Percentiles rank a stretch among this genome's conserved stretches.
Conservation (phyloP, 345 rosid genomes). For the Rhizophora apiculata region DNA sequence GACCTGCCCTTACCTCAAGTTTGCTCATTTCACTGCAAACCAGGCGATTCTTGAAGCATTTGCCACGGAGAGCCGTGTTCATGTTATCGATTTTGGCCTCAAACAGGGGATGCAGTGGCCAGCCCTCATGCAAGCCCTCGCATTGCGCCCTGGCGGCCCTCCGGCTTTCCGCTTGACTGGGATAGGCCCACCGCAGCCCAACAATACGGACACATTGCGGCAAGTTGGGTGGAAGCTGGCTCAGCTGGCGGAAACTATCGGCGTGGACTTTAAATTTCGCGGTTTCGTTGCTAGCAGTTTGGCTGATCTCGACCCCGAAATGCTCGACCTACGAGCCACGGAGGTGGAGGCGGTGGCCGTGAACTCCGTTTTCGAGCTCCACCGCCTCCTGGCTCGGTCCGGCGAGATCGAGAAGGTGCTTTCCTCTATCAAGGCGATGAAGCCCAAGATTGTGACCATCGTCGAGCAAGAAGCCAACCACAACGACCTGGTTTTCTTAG, state of each 20-base stretch:
- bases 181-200: slow-evolving; percentile 31
- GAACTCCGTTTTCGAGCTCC: slow-evolving; percentile 34
- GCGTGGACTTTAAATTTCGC: slow-evolving; percentile 31
- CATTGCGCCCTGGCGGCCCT: slow-evolving; percentile 26
- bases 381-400: slow-evolving; percentile 25
- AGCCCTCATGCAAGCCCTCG: slow-evolving; percentile 29
- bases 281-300: slow-evolving; percentile 32
- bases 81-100: slow-evolving; percentile 33
- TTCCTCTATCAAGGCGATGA: slow-evolving; percentile 26
- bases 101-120: slow-evolving; percentile 41
- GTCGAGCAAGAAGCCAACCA: slow-evolving; percentile 38
- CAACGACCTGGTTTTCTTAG: slow-evolving; percentile 28
- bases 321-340: slow-evolving; percentile 27
- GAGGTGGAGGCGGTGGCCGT: slow-evolving; percentile 31
- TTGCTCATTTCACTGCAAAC: slow-evolving; percentile 30
- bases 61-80: slow-evolving; percentile 23
- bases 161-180: slow-evolving; percentile 27
- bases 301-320: slow-evolving; percentile 31
- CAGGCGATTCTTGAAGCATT: slow-evolving; percentile 36
- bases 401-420: slow-evolving; percentile 32
- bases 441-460: slow-evolving; percentile 31
- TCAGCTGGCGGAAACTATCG: slow-evolving; percentile 27
- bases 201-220: slow-evolving; percentile 23
- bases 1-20: slow-evolving; percentile 27
- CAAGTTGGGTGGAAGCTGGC: slow-evolving; percentile 38